A percentile compares a stretch with the other conserved stretches of the same genome.
These are phyloP conservation scores for Pseudogymnoascus destructans DNA, from an alignment of 2,329 filamentous ascomycete genomes.

Conservation along the genomic window DNA sequence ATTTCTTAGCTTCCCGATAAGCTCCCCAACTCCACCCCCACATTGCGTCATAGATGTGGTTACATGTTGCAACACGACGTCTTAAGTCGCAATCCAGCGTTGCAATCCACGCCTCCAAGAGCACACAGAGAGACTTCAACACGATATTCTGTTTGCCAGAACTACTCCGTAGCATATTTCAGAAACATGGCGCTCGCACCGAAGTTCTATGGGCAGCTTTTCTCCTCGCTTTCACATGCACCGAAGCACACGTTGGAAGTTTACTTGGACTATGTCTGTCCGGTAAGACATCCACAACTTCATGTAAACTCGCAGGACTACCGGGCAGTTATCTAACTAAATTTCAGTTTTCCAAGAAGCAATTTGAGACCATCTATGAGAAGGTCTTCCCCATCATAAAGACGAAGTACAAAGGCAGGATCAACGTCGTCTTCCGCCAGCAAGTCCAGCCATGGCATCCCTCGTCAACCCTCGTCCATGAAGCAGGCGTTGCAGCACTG, in stretches of 20 bases:
- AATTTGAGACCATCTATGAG: constrained; percentile 61
- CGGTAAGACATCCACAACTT: constrained; percentile 29
- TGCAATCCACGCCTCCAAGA: neutral
- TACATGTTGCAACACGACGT: neutral
- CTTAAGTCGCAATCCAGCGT: neutral
- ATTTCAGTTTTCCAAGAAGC: constrained; percentile 45
- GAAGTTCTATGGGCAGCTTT: constrained; percentile 61
- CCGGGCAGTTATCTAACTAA: constrained; percentile 27
- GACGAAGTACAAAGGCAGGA: constrained; percentile 41
- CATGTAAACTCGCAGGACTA: neutral
- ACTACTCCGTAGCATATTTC: constrained; percentile 13
- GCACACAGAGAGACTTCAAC: neutral
- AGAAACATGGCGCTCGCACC: constrained; percentile 58
- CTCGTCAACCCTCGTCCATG: constrained; percentile 65
- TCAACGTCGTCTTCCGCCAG: constrained; percentile 75
- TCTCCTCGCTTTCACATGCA: constrained; percentile 32
- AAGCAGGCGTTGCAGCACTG: constrained; percentile 73
- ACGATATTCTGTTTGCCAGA: neutral
- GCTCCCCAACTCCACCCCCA: neutral
- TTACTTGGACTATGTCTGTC: constrained; percentile 85
- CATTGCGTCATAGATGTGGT: neutral
- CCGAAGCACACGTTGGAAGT: constrained; percentile 48
- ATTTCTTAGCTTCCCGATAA: neutral
- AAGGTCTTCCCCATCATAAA: constrained; percentile 52
- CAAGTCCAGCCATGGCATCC: constrained; percentile 95